phyloP scores from a whole-genome alignment of 768 basidiomycete genomes.

The Russula foetens region DNA sequence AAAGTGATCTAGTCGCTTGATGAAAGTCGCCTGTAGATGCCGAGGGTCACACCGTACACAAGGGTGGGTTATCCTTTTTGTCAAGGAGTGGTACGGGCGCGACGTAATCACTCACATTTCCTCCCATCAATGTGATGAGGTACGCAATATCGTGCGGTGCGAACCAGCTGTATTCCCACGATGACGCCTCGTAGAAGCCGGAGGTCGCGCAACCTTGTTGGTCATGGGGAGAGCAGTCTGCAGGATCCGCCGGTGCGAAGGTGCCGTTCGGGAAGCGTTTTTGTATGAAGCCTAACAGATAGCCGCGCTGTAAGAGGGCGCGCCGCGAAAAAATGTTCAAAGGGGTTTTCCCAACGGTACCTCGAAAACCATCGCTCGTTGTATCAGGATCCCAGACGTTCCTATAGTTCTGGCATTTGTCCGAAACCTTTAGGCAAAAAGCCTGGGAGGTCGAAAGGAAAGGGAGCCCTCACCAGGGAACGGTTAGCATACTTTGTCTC shows the following conservation, averaged over 20 bases:
- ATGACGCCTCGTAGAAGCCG: constrained; percentile 64
- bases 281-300: constrained; percentile 48
- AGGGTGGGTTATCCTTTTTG: background rate
- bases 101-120: constrained; percentile 41
- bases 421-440: background rate
- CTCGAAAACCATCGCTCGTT: constrained; percentile 53
- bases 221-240: constrained; percentile 53
- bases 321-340: background rate
- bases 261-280: constrained; percentile 57
- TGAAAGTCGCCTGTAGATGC: constrained; percentile 34
- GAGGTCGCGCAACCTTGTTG: constrained; percentile 46
- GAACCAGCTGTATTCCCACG: constrained; percentile 69
- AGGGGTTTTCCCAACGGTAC: constrained; percentile 28
- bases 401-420: constrained; percentile 45
- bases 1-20: constrained; percentile 60
- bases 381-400: constrained; percentile 59
- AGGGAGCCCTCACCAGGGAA: constrained; percentile 40
- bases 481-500: constrained; percentile 50
- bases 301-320: background rate
- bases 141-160: constrained; percentile 62
- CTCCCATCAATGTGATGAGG: constrained; percentile 59
- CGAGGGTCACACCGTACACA: too few relatives aligned
- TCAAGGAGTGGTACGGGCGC: background rate
- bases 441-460: too few relatives aligned
- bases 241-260: constrained; percentile 48